A percentile compares a stretch with the other conserved stretches of the same genome.
Conservation (phyloP, 1,284 basidiomycete genomes). For the Rhizopogon hawkerae region DNA sequence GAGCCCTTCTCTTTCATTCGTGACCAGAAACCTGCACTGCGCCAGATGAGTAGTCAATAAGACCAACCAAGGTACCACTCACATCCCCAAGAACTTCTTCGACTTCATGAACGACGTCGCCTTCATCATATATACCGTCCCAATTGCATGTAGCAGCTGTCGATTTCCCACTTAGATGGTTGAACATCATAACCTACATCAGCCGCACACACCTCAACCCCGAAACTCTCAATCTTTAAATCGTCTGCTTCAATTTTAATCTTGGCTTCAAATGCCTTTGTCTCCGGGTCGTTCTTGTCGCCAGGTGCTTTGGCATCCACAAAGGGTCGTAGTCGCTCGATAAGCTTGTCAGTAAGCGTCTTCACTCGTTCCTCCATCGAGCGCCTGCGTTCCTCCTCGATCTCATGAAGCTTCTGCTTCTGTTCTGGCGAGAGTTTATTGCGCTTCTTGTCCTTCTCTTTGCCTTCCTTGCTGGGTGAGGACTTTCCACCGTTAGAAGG, state of each 20-base stretch:
- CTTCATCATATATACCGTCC: conserved; percentile 89
- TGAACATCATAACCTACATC: conserved; percentile 81
- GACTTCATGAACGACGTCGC: conserved; percentile 89
- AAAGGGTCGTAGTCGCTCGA: conserved; percentile 79
- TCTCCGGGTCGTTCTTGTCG: conserved; percentile 80
- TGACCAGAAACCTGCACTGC: conserved; percentile 87
- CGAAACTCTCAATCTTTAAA: conserved; percentile 96
- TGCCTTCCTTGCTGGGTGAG: conserved; percentile 23
- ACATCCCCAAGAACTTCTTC: conserved; percentile 85
- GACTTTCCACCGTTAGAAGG: conserved; percentile 19
- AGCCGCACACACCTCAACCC: conserved; percentile 77
- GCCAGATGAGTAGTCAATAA: conserved; percentile 17
- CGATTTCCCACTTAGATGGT: conserved; percentile 62
- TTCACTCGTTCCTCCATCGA: conserved; percentile 74
- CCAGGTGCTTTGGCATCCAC: conserved; percentile 87
- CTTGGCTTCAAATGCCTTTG: conserved; percentile 64
- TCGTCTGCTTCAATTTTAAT: conserved; percentile 90
- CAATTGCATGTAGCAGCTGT: conserved; percentile 78
- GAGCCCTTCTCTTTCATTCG: conserved; percentile 92
- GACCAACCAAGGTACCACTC: conserved; percentile 25
- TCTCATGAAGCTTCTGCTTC: conserved; percentile 69
- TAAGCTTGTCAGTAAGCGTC: conserved; percentile 66
- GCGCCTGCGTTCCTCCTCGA: conserved; percentile 73
- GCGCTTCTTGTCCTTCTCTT: conserved; percentile 38
- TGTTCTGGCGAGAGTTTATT: conserved; percentile 76